phyloP scores from a whole-genome alignment of 2,329 filamentous ascomycete species.

The Dactylellina leptospora region DNA sequence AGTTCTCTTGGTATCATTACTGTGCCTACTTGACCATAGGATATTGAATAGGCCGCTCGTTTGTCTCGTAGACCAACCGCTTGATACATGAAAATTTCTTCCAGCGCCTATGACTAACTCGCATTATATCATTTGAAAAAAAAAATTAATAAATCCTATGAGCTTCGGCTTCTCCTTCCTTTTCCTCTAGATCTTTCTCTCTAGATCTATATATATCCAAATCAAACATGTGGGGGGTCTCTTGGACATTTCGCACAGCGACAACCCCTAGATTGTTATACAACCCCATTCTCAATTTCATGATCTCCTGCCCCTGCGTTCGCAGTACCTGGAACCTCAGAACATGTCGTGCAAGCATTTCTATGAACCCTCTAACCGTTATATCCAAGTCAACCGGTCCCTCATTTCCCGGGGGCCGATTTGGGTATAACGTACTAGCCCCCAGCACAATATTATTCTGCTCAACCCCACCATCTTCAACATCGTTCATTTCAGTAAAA shows the following conservation, averaged over 20 bases:
- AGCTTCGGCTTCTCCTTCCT: constrained; percentile 17
- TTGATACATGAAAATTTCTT: too few species aligned
- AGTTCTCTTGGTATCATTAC: too few species aligned
- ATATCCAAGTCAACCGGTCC: constrained; percentile 44
- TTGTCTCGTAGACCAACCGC: too few species aligned
- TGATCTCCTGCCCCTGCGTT: not conserved
- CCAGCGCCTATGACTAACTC: too few species aligned
- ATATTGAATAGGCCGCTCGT: too few species aligned
- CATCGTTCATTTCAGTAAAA: not conserved
- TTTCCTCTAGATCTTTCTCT: not conserved
- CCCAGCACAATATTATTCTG: constrained; percentile 10
- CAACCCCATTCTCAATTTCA: constrained; percentile 38
- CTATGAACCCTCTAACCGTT: constrained; percentile 27
- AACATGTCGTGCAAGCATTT: constrained; percentile 19
- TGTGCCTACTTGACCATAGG: too few species aligned
- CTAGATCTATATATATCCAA: not conserved
- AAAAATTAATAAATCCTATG: too few species aligned
- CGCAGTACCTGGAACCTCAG: constrained; percentile 9
- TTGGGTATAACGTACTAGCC: too few species aligned
- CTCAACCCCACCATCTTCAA: not conserved
- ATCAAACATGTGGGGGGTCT: constrained; percentile 1
- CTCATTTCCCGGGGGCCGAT: too few species aligned
- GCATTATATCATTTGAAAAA: too few species aligned
- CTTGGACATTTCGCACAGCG: constrained; percentile 24
- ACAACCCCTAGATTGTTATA: constrained; percentile 30